Evolutionary conservation across 768 basidiomycete species (phyloP).

Genomic region (Auriscalpium orientale): DNA sequence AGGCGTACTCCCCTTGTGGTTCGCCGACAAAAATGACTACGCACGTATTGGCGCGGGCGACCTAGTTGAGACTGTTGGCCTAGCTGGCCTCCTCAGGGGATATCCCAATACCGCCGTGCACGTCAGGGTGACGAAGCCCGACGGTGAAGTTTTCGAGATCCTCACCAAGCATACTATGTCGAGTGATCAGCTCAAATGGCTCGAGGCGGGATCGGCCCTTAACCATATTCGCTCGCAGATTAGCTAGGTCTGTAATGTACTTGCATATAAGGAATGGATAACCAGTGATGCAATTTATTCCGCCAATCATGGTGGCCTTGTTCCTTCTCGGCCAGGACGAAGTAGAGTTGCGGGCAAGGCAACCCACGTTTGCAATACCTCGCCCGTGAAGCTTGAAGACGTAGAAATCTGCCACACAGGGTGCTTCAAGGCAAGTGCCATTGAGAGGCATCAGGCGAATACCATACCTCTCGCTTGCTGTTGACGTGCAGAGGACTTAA

Average conservation of each 20-base stretch:
- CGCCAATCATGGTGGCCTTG: too few species aligned
- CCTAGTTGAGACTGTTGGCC: constrained; percentile 73
- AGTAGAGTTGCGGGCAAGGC: too few species aligned
- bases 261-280: too few species aligned
- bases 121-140: constrained; percentile 57
- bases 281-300: too few species aligned
- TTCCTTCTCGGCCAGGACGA: too few species aligned
- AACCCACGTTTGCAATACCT: too few species aligned
- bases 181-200: constrained; percentile 83
- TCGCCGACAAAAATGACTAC: constrained; percentile 82
- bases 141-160: constrained; percentile 60
- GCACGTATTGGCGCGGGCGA: constrained; percentile 77
- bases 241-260: constrained; percentile 11
- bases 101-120: constrained; percentile 34
- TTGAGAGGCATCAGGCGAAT: too few species aligned
- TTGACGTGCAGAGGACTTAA: too few species aligned
- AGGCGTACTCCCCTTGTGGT: constrained; percentile 95
- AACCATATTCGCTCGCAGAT: constrained; percentile 75
- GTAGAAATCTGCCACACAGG: too few species aligned
- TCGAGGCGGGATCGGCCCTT: constrained; percentile 80
- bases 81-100: constrained; percentile 53
- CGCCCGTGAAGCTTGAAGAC: too few species aligned
- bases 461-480: too few species aligned
- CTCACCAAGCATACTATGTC: constrained; percentile 85
- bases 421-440: too few species aligned